phyloP scores from a whole-genome alignment of 176 grass and related monocot species.

The Oryza meyeriana region DNA sequence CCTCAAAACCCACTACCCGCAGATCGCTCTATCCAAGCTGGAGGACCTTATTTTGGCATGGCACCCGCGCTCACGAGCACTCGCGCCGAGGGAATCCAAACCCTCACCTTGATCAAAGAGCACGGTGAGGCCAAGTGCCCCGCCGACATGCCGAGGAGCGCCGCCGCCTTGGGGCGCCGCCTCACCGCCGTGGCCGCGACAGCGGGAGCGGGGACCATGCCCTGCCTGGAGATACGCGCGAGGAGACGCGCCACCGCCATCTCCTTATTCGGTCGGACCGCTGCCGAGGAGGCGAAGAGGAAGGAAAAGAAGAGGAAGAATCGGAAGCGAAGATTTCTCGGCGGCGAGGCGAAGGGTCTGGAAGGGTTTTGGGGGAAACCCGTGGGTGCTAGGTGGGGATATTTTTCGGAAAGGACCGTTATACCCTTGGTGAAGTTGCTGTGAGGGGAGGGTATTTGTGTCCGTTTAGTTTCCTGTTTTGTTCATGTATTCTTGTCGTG shows the following conservation, averaged over 20 bases:
- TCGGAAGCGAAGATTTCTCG: neutral
- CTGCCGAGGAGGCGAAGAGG: neutral
- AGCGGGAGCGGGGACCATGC: neutral
- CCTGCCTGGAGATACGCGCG: slow-evolving; percentile 12
- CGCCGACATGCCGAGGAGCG: neutral
- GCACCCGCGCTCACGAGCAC: too few relatives aligned
- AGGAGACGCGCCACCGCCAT: slow-evolving; percentile 19
- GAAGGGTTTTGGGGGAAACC: slow-evolving; percentile 12
- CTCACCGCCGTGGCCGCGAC: too few relatives aligned
- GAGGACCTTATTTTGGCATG: neutral
- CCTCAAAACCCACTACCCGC: neutral
- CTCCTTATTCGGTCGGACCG: slow-evolving; percentile 18
- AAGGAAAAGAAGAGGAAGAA: neutral
- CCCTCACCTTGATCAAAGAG: slow-evolving; percentile 20
- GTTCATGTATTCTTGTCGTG: too few relatives aligned
- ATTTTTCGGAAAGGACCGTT: too few relatives aligned
- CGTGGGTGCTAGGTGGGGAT: too few relatives aligned
- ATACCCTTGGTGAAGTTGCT: too few relatives aligned
- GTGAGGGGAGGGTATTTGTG: too few relatives aligned
- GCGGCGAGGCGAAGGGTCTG: neutral
- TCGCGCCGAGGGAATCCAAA: neutral
- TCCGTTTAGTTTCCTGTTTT: too few relatives aligned
- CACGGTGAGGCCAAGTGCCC: neutral
- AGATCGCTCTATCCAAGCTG: neutral
- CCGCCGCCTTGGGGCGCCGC: too few relatives aligned